phyloP scores from a whole-genome alignment of 1,139 yeast species.

The Geotrichum citri-aurantii region DNA sequence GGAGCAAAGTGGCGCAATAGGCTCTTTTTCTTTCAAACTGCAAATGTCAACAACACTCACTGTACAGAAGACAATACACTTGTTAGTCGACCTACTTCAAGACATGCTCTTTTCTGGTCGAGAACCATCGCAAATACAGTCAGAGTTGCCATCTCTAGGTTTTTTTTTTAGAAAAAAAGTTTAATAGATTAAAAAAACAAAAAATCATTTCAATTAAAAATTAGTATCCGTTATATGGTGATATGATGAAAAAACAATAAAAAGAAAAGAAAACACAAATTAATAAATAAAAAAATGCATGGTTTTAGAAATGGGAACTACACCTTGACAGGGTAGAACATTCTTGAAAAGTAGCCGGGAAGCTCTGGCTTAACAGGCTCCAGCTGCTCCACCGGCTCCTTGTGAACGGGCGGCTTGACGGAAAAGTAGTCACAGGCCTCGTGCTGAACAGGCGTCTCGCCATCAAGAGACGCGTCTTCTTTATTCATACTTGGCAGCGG shows the following conservation, averaged over 20 bases:
- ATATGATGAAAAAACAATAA: no score
- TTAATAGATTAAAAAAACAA: no score
- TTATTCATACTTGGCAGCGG: neutral
- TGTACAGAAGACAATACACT: no score
- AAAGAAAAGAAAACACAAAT: neutral
- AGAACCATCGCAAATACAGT: no score
- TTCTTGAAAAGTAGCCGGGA: neutral
- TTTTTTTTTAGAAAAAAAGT: no score
- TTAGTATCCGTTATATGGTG: neutral
- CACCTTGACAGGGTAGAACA: constrained; percentile 4
- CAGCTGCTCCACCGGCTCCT: neutral
- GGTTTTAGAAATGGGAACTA: neutral
- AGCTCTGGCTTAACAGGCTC: neutral
- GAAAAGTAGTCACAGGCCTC: constrained; percentile 1
- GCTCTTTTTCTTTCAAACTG: no score
- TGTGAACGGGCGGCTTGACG: neutral
- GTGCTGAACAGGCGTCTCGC: constrained; percentile 3
- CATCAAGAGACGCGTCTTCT: neutral
- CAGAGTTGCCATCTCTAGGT: no score
- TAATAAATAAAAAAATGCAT: neutral
- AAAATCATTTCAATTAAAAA: neutral
- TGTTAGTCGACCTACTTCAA: no score
- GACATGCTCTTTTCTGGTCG: no score
- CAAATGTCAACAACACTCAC: no score
- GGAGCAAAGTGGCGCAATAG: no score